phyloP scores from a whole-genome alignment of 2,329 filamentous ascomycete species.

The Furcasterigmium furcatum region DNA sequence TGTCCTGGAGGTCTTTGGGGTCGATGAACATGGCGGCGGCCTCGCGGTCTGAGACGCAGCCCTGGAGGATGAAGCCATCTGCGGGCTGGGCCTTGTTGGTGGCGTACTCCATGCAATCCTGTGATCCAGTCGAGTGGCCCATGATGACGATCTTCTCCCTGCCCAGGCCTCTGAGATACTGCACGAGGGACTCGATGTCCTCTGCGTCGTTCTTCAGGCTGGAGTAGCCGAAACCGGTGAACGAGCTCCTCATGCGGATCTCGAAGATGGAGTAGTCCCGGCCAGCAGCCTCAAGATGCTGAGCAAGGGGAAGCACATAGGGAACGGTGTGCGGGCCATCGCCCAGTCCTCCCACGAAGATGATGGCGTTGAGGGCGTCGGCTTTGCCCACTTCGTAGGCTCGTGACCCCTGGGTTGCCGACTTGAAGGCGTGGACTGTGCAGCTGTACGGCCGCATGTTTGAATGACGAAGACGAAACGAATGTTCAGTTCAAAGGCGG shows the following conservation, averaged over 20 bases:
- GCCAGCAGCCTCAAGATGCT: constrained; percentile 32
- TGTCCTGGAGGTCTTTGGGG: constrained; percentile 37
- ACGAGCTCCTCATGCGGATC: constrained; percentile 52
- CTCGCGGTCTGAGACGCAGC: constrained; percentile 75
- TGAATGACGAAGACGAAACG: no score
- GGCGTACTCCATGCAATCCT: constrained; percentile 57
- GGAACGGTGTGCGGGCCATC: constrained; percentile 66
- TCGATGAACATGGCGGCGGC: constrained; percentile 44
- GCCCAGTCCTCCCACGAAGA: constrained; percentile 68
- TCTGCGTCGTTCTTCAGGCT: constrained; percentile 49
- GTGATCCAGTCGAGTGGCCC: constrained; percentile 58
- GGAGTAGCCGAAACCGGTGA: constrained; percentile 46
- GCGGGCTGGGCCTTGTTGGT: constrained; percentile 46
- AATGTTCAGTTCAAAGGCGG: no score
- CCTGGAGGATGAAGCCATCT: constrained; percentile 77
- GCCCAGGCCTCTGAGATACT: constrained; percentile 48
- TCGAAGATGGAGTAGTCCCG: constrained; percentile 54
- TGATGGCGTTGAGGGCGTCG: constrained; percentile 51
- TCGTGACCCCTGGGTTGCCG: constrained; percentile 32
- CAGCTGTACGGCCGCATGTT: constrained; percentile 33
- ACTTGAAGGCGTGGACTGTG: constrained; percentile 43
- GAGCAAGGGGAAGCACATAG: constrained; percentile 49
- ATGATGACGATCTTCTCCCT: constrained; percentile 50
- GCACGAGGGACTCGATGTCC: constrained; percentile 50
- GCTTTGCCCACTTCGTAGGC: constrained; percentile 44